phyloP scores from a whole-genome alignment of 441 rosid species.

The Adansonia rubrostipa region DNA sequence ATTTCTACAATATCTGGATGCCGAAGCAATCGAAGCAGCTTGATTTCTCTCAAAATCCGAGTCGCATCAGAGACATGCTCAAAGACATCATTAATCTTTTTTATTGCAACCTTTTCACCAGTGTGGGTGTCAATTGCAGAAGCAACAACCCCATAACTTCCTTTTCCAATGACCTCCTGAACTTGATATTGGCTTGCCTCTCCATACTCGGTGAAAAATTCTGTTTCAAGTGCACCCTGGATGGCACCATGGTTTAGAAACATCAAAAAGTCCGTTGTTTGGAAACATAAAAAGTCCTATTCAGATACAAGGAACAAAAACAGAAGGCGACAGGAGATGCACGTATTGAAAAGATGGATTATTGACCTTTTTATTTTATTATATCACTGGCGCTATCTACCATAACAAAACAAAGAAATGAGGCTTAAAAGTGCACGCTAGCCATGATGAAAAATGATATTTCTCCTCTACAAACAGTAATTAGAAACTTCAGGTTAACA shows the following conservation, averaged over 20 bases:
- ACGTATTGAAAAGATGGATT: background rate
- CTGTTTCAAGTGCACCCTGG: constrained; percentile 66
- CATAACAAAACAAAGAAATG: background rate
- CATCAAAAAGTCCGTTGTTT: background rate
- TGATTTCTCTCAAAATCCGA: constrained; percentile 89
- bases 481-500: background rate
- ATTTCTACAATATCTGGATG: constrained; percentile 95
- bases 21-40: constrained; percentile 82
- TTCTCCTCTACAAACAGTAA: background rate
- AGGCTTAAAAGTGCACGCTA: background rate
- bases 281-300: background rate
- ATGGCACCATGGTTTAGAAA: background rate
- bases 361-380: background rate
- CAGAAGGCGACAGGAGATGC: background rate
- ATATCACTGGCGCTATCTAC: background rate
- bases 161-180: constrained; percentile 95
- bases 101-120: constrained; percentile 89
- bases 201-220: constrained; percentile 97
- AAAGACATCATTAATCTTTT: constrained; percentile 94
- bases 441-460: background rate
- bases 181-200: constrained; percentile 85
- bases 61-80: constrained; percentile 99
- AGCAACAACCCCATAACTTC: constrained; percentile 96
- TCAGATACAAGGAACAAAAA: background rate
- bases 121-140: constrained; percentile 88